Percentiles rank a stretch among this genome's conserved stretches.
Conservation (phyloP, 192 early-diverging fungal genomes). For the Backusella mclennaniae region DNA sequence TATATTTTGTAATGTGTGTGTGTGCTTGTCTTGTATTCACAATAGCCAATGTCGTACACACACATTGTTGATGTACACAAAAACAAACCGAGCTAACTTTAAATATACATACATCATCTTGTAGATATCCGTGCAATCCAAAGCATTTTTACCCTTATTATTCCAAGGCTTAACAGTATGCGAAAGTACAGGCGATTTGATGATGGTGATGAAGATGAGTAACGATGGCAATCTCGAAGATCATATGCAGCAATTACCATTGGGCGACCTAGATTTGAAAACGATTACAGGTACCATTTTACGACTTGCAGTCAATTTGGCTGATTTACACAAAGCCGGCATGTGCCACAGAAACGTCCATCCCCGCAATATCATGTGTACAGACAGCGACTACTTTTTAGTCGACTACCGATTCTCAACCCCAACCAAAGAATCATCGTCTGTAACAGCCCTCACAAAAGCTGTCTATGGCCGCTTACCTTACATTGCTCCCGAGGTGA, state of each 20-base stretch:
- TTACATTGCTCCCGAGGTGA: conserved; percentile 53
- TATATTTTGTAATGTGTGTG: neutral
- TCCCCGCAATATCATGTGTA: conserved; percentile 35
- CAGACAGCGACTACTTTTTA: conserved; percentile 37
- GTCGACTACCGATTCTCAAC: conserved; percentile 34
- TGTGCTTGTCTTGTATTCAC: neutral
- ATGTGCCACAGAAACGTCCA: conserved; percentile 34
- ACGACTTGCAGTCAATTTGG: conserved; percentile 27
- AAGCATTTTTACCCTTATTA: conserved; percentile 29
- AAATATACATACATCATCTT: neutral
- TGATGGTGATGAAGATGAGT: conserved; percentile 38
- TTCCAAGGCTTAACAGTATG: conserved; percentile 36
- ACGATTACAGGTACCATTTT: conserved; percentile 35
- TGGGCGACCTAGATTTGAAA: conserved; percentile 31
- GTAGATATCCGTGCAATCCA: conserved; percentile 34
- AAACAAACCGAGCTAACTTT: neutral
- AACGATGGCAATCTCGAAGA: conserved; percentile 37
- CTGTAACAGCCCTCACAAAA: conserved; percentile 39
- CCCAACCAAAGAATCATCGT: conserved; percentile 24
- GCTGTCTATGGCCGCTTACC: conserved; percentile 52
- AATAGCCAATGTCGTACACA: conserved; percentile 2
- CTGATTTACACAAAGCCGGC: conserved; percentile 26
- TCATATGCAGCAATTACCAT: conserved; percentile 34
- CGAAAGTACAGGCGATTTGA: conserved; percentile 37
- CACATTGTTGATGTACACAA: neutral